Evolutionary conservation across 805 yeast genomes (phyloP).

Genomic region (Candida ponderosae): DNA sequence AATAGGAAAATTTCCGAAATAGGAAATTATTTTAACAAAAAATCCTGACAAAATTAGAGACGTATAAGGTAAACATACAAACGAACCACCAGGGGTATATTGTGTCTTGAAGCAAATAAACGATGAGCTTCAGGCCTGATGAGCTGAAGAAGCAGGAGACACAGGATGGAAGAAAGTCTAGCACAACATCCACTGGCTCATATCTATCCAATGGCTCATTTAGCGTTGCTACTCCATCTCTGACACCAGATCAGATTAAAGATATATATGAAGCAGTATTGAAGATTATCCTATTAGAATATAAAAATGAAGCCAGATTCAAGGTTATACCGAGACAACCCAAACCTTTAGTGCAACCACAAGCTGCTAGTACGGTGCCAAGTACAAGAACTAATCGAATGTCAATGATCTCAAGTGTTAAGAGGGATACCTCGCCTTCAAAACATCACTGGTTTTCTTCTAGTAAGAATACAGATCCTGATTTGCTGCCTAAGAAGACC

Average conservation of each 20-base stretch:
- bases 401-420: background rate
- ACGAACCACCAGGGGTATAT: no score
- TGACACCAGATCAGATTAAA: slow-evolving; percentile 2
- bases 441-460: slow-evolving; percentile 24
- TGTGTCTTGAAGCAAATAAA: no score
- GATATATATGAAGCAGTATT: slow-evolving; percentile 44
- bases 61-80: no score
- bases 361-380: background rate
- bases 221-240: slow-evolving; percentile 2
- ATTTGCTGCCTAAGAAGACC: slow-evolving; percentile 27
- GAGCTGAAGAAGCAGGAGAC: no score
- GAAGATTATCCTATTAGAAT: slow-evolving; percentile 49
- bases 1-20: no score
- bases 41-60: no score
- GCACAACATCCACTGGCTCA: background rate
- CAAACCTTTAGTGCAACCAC: background rate
- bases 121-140: no score
- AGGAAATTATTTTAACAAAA: no score
- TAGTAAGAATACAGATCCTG: slow-evolving; percentile 23
- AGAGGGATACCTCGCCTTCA: slow-evolving; percentile 19
- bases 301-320: slow-evolving; percentile 59
- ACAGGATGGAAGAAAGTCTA: no score
- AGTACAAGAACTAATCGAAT: background rate
- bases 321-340: slow-evolving; percentile 13
- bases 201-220: background rate